Base-by-base conservation (phyloP, 106 monocot species). In the Dendrobium catenatum region DNA sequence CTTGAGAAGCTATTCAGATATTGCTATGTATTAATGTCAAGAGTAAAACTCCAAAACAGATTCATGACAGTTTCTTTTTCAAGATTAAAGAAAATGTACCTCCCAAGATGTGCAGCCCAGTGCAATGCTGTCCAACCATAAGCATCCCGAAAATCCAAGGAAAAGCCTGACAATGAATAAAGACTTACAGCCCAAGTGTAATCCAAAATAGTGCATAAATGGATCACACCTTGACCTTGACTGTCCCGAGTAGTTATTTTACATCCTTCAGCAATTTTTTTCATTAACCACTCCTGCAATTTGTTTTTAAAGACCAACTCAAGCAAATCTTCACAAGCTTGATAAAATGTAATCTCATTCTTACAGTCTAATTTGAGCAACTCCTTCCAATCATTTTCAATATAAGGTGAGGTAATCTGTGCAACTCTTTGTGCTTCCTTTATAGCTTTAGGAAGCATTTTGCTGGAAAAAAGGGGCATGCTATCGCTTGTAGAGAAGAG, bases 121-220 rank as follows among this genome's bases (percentile, higher is more conserved):
- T 99, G 98, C 55, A 99, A 84, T 16, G 98, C 89, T 74, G 98
- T 95, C 98, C 98, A 99, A 58, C 98, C 98, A 89, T 5, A 79
- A 82, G 87, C 73, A 88, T 99, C 98, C 6, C 98, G 88, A 81
- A 93, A 95, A 88, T 99, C 95, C 73, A 99, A 86, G n/a, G 98
- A 91, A 44, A 99, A 72, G n/a, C 90, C 89, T 31, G 96, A 91
- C 5, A 86, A 70, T 54, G 82, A 82, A 89, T 90, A 99, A 3
- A 93, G 48, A 68, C 76, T 81, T 79, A 91, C 77, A 42, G 93
- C 88, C 98, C 98, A 99, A 58, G 86, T 26, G 88, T 93, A 99
- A 80, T 90, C 89, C 66, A 95, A 61, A 54, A 99, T 90, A 18
- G 86, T 83, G 87, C 93, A 99, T 16, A 99, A 81, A 91, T 99